Evolutionary conservation across 2,329 filamentous ascomycete genomes (phyloP), one percentile per base, ranked within the genome.

Genomic region (Colletotrichum zoysiae): DNA sequence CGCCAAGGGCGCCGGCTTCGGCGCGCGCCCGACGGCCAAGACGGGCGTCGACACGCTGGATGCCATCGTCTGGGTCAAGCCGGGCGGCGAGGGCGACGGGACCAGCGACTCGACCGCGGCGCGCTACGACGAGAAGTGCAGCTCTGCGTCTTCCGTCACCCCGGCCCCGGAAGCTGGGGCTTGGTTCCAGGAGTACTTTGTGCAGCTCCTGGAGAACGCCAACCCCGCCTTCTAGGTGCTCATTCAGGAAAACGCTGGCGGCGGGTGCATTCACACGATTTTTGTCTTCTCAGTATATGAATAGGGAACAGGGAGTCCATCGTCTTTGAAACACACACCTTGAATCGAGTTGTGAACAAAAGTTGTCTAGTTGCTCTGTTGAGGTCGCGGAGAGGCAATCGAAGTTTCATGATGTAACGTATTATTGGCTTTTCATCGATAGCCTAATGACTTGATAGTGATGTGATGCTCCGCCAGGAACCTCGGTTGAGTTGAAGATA

Each of bases 151-250:
- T 75, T 81, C 90, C 1, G 81, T 92, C 51, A 79, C 88, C 79
- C 91, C 91, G 2, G 90, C 91, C 1, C 91, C 91, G 40, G 90
- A 93, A 80, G 91, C 92, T 12, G 91, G 92, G 40, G 82, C 84
- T 11, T 94, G 91, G 91, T 92, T 92, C 81, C 81, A 89, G 79
- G 86, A 84, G 20, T 90, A 89, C 81, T 89, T 89, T 74, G 86
- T 84, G 79, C 86, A 88, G 79, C 81, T 90, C 1, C 82, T 89
- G 67, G 83, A 81, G 66, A 89, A 89, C 74, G 86, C 87, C 66
- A 86, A 88, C 77, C 87, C 87, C n/a, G 77, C 86, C 16, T 88
- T 88, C 75, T 82, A 78, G 42, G 23, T 11, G 9, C 23, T 0
- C 14, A 8, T 14, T 0, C 23, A 33, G 8, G 1, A 8, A 2